Evolutionary conservation across 2,329 filamentous ascomycete genomes (phyloP).

Genomic region (Westerdykella aurantiaca): DNA sequence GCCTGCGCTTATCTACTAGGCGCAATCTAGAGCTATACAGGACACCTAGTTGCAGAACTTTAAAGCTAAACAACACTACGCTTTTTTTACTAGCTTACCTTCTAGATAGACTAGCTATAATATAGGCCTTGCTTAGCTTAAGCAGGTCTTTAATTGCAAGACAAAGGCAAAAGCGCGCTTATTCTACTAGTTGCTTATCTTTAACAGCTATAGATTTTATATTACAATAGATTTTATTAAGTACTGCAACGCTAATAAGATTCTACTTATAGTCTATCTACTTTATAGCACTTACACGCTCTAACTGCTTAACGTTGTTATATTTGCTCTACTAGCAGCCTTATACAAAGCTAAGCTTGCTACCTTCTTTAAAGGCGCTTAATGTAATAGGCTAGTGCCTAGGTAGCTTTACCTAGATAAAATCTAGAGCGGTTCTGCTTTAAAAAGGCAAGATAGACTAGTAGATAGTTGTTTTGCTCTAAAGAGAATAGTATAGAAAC

Average conservation of each 20-base stretch:
- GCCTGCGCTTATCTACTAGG: constrained; percentile 8
- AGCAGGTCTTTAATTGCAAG: constrained; percentile 6
- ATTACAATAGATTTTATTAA: constrained; percentile 9
- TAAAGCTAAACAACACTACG: not conserved
- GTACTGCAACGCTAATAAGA: constrained; percentile 9
- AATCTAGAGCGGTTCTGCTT: no score
- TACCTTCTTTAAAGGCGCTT: no score
- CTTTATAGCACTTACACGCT: constrained; percentile 2
- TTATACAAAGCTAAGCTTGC: constrained; percentile 1
- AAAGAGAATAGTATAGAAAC: no score
- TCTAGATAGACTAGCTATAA: constrained; percentile 12
- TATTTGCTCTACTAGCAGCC: constrained; percentile 1
- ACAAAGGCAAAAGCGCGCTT: constrained; percentile 3
- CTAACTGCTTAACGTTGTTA: constrained; percentile 1
- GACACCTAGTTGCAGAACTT: constrained; percentile 5
- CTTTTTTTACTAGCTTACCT: constrained; percentile 3
- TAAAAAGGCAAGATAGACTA: no score
- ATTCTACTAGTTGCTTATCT: constrained; percentile 9
- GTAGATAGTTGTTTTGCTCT: no score
- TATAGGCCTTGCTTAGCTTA: constrained; percentile 6
- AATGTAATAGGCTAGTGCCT: no score
- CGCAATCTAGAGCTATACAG: constrained; percentile 2
- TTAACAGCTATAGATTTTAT: constrained; percentile 11
- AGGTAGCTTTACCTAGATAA: no score
- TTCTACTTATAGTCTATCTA: constrained; percentile 1